Conservation (phyloP, 108 stramenopile genomes). For the Ochromonas danica region DNA sequence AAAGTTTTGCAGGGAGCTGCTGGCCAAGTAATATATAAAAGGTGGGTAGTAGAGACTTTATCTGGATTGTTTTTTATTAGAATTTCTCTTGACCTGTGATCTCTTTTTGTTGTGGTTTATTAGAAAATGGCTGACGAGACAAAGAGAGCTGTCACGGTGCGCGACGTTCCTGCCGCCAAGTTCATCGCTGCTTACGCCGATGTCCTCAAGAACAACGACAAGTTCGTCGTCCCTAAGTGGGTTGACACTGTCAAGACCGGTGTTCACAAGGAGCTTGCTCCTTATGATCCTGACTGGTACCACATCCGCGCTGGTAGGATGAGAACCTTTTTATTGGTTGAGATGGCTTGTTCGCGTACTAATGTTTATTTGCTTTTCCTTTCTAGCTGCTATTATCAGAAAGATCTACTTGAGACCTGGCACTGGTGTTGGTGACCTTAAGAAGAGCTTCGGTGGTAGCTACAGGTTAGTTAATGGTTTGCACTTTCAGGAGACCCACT, state of each 20-base stretch:
- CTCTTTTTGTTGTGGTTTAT: too few relatives aligned
- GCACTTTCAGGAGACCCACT: too few relatives aligned
- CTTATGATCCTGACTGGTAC: constrained; percentile 98
- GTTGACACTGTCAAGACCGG: constrained; percentile 95
- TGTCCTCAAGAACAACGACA: constrained; percentile 96
- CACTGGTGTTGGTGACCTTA: constrained; percentile 88
- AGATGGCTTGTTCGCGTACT: not conserved
- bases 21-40: too few relatives aligned
- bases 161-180: constrained; percentile 77
- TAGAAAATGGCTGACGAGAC: constrained; percentile 5
- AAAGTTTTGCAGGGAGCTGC: too few relatives aligned
- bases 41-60: too few relatives aligned
- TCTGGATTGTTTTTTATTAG: too few relatives aligned
- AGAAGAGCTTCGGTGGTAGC: constrained; percentile 92
- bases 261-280: constrained; percentile 94
- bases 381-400: constrained; percentile 87
- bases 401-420: constrained; percentile 96
- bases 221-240: constrained; percentile 96
- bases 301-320: constrained; percentile 79
- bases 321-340: not conserved
- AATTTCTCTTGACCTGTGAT: too few relatives aligned
- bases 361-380: not conserved
- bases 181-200: constrained; percentile 93
- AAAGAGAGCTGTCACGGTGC: constrained; percentile 66
- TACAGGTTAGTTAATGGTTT: constrained; percentile 59